Evolutionary conservation across 2,329 filamentous ascomycete species (phyloP).

Genomic region (Raffaelea ambrosiae): DNA sequence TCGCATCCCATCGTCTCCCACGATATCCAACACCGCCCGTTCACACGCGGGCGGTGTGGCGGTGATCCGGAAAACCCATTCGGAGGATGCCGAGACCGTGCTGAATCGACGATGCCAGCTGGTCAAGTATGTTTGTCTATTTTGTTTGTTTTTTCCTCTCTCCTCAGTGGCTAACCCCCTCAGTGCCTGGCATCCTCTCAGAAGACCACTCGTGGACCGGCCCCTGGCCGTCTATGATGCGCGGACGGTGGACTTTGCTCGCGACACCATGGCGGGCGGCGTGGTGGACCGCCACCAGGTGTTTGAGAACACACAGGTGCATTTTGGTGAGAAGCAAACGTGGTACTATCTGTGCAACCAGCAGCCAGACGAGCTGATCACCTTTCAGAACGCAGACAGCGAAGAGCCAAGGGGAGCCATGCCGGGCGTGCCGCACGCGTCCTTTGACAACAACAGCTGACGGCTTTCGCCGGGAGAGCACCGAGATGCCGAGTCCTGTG

Average conservation of each 20-base stretch:
- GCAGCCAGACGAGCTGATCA: conserved; percentile 12
- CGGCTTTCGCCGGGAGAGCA: conserved; percentile 10
- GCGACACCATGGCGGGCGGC: conserved; percentile 15
- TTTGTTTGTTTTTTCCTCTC: neutral
- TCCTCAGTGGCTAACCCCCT: neutral
- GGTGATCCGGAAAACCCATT: conserved; percentile 43
- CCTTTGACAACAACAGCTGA: conserved; percentile 10
- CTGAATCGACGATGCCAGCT: conserved; percentile 6
- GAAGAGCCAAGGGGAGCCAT: conserved; percentile 4
- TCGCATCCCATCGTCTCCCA: too few species aligned
- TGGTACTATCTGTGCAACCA: conserved; percentile 15
- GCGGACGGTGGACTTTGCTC: conserved; percentile 12
- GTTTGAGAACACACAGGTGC: conserved; percentile 15
- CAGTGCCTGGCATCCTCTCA: conserved; percentile 16
- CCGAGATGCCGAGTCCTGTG: conserved; percentile 12
- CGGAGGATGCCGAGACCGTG: conserved; percentile 1
- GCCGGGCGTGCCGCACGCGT: conserved; percentile 10
- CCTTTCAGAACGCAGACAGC: conserved; percentile 14
- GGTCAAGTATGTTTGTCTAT: conserved; percentile 7
- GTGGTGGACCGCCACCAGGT: conserved; percentile 14
- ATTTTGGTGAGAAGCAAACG: conserved; percentile 10
- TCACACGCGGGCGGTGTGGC: conserved; percentile 38
- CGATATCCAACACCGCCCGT: too few species aligned
- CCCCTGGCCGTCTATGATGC: conserved; percentile 15
- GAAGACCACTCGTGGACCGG: conserved; percentile 15